A percentile compares a stretch with the other conserved stretches of the same genome.
Evolutionary conservation across 495 filamentous ascomycete species (phyloP).

Genomic region (Tuber brumale): DNA sequence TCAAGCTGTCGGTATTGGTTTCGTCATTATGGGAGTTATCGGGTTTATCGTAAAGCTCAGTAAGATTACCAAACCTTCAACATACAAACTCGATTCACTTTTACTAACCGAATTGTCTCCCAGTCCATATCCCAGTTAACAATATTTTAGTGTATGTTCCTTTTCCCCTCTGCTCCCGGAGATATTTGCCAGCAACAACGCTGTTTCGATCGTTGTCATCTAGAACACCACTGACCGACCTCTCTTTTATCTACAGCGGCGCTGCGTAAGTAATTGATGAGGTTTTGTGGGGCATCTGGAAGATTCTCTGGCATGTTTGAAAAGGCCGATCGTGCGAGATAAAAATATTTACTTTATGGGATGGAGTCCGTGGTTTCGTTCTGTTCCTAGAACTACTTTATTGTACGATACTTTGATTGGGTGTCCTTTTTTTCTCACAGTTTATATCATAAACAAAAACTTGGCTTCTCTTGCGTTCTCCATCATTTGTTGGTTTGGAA

Average conservation of each 20-base stretch:
- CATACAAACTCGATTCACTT: constrained; percentile 11
- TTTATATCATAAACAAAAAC: not conserved
- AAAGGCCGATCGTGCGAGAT: constrained; percentile 18
- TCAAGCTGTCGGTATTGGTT: constrained; percentile 90
- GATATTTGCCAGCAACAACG: not conserved
- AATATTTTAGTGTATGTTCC: constrained; percentile 60
- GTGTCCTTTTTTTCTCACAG: constrained; percentile 13
- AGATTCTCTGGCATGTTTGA: constrained; percentile 4
- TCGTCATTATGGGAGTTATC: constrained; percentile 77
- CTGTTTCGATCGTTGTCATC: not conserved
- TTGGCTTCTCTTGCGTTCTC: not conserved
- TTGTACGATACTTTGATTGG: constrained; percentile 28
- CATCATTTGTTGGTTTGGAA: not conserved
- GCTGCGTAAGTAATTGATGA: constrained; percentile 30
- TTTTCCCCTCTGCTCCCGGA: not conserved
- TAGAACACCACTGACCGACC: not conserved
- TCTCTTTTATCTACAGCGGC: constrained; percentile 14
- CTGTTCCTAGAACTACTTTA: constrained; percentile 20
- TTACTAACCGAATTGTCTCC: constrained; percentile 6
- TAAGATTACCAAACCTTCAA: constrained; percentile 45
- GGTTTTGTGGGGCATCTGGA: constrained; percentile 12
- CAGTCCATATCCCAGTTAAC: constrained; percentile 78
- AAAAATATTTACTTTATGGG: constrained; percentile 9
- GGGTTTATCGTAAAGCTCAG: constrained; percentile 94
- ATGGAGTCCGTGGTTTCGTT: constrained; percentile 21